Base-by-base conservation (phyloP, 257 asterid species). In the Penstemon eatonii region DNA sequence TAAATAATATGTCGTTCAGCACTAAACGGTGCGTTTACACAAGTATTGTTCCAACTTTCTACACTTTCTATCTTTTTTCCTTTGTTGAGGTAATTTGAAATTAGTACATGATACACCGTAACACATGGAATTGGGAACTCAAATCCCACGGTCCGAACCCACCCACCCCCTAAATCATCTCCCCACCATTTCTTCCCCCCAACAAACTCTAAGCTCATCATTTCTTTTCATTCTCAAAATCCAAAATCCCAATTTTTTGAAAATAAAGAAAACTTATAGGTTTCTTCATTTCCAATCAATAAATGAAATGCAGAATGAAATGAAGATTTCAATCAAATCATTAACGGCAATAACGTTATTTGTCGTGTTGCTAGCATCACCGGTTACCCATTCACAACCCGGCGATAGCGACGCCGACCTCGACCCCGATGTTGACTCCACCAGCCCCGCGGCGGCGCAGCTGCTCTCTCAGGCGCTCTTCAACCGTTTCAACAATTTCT, bases 101-200 rank as follows among this genome's bases (percentile, higher is more conserved):
- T 25, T 25, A 25, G 33, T 25, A 25, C 33, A 25, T 25, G 33
- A 25, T 25, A 25, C 63, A 54, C 25, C 56, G 8, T 43, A 63
- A 56, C 65, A 39, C 6, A 38, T 69, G 70, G 68, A 78, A 76
- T 63, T 50, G 33, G 11, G 11, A 46, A 46, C 52, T 12, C 52
- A 46, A 81, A 73, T 61, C 78, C 81, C 13, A 73, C 66, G 79
- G 81, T 65, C 68, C 62, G 77, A 77, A 52, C 43, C 66, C 58
- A 52, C 43, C 70, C 66, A 57, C 76, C 37, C 80, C 91, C 95
- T 78, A 82, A 63, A 84, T 86, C 84, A 73, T 43, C 96, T 86
- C 92, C 86, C 89, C 89, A 83, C 97, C 97, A 82, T 88, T 85
- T 87, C 92, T 85, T 79, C 85, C 67, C 2, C 60, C 83, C 76